Evolutionary conservation across 2,329 filamentous ascomycete genomes (phyloP).

Genomic region (Pyrenochaeta sp.): DNA sequence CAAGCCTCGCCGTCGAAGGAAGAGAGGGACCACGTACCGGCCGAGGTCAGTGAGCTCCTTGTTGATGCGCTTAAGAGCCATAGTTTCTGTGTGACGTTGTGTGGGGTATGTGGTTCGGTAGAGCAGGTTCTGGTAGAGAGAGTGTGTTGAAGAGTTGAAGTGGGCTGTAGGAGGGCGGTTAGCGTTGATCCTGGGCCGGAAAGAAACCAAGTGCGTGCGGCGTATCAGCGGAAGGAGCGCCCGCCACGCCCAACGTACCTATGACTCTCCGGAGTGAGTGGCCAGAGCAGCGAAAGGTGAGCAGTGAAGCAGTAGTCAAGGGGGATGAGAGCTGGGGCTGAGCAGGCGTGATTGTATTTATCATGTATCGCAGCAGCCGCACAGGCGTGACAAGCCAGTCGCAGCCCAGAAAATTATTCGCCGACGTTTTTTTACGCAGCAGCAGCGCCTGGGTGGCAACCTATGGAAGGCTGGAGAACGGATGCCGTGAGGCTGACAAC

Average conservation of each 20-base stretch:
- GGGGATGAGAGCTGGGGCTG: slow-evolving; percentile 10
- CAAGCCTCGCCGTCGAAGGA: slow-evolving; percentile 25
- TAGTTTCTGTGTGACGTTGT: slow-evolving; percentile 51
- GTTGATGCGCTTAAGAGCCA: slow-evolving; percentile 95
- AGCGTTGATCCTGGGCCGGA: slow-evolving; percentile 41
- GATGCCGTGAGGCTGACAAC: slow-evolving; percentile 30
- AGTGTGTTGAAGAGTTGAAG: slow-evolving; percentile 45
- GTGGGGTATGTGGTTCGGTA: slow-evolving; percentile 23
- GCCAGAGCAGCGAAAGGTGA: background rate
- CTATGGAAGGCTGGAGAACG: slow-evolving; percentile 38
- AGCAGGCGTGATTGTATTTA: slow-evolving; percentile 32
- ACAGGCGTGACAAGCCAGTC: slow-evolving; percentile 31
- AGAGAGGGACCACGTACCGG: slow-evolving; percentile 65
- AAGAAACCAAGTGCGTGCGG: slow-evolving; percentile 44
- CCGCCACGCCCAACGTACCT: slow-evolving; percentile 33
- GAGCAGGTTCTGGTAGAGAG: slow-evolving; percentile 28
- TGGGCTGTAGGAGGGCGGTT: slow-evolving; percentile 45
- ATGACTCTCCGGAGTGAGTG: slow-evolving; percentile 13
- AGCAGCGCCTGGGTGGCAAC: slow-evolving; percentile 38
- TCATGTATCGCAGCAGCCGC: slow-evolving; percentile 30
- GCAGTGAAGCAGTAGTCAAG: slow-evolving; percentile 8
- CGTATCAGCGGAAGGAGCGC: slow-evolving; percentile 46
- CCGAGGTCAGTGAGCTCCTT: slow-evolving; percentile 91
- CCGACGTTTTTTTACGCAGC: slow-evolving; percentile 34
- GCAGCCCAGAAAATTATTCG: slow-evolving; percentile 42